Evolutionary conservation across 2,329 filamentous ascomycete genomes (phyloP).

Genomic region (Sporothrix humicola): DNA sequence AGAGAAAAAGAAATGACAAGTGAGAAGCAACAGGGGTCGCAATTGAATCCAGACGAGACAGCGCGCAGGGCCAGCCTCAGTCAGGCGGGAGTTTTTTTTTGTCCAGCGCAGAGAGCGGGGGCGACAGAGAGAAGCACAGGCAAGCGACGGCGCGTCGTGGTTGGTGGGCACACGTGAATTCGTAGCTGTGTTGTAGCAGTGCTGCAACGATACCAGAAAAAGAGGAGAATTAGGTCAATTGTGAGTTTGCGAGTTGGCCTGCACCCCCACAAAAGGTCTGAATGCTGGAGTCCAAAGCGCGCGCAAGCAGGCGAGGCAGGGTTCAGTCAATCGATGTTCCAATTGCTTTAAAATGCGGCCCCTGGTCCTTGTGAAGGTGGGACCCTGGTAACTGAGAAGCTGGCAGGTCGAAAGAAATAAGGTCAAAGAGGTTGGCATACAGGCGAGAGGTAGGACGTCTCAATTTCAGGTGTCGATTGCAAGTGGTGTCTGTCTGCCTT

Average conservation of each 20-base stretch:
- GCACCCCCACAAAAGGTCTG: constrained; percentile 30
- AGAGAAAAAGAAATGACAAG: constrained; percentile 23
- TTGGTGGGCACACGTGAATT: constrained; percentile 31
- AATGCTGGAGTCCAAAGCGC: constrained; percentile 31
- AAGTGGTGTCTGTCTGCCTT: background rate
- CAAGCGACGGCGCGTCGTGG: constrained; percentile 36
- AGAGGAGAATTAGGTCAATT: constrained; percentile 16
- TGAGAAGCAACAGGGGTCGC: background rate
- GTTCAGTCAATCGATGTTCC: constrained; percentile 11
- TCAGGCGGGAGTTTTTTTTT: background rate
- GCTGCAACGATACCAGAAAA: constrained; percentile 27
- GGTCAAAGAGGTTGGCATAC: background rate
- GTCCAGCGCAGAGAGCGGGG: constrained; percentile 16
- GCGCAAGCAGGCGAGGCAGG: constrained; percentile 18
- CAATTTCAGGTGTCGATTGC: background rate
- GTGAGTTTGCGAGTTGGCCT: background rate
- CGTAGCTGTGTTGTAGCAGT: constrained; percentile 18
- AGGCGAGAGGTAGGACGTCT: background rate
- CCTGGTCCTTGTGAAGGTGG: constrained; percentile 16
- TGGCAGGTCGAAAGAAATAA: constrained; percentile 5
- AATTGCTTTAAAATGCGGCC: constrained; percentile 3
- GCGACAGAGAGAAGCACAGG: background rate
- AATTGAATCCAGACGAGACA: constrained; percentile 23
- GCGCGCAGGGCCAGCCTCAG: background rate
- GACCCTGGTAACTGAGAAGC: background rate